Conservation (phyloP, 257 asterid species). For the Paulownia fortunei region DNA sequence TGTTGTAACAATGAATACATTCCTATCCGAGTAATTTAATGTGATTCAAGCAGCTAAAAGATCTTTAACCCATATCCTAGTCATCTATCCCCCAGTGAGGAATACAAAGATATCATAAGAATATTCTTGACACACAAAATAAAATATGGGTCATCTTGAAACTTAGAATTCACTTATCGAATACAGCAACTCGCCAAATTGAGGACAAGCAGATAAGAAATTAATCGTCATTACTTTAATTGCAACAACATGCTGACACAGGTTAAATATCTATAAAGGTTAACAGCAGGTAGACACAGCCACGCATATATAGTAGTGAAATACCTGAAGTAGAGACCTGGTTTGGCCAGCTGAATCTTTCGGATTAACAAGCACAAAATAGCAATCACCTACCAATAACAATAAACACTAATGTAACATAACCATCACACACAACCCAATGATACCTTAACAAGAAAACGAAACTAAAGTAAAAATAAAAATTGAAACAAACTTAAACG, state of each 20-base stretch:
- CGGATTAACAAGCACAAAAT: conserved; percentile 78
- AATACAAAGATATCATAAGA: neutral
- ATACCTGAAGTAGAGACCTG: conserved; percentile 75
- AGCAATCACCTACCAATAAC: conserved; percentile 48
- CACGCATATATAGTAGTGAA: too few species aligned
- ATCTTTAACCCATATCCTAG: neutral
- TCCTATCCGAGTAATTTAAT: neutral
- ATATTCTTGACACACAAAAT: neutral
- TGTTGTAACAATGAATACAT: neutral
- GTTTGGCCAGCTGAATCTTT: conserved; percentile 59
- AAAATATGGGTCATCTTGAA: neutral
- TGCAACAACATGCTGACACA: neutral
- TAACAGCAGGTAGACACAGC: too few species aligned
- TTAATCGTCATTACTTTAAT: neutral
- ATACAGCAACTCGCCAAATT: neutral
- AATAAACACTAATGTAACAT: conserved; percentile 3
- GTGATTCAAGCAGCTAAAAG: neutral
- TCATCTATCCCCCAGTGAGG: neutral
- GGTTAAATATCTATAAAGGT: neutral
- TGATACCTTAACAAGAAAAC: neutral
- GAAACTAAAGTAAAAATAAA: neutral
- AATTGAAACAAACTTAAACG: neutral
- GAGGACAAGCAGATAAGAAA: neutral
- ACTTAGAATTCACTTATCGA: neutral
- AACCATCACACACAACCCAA: conserved; percentile 11